Conservation (phyloP, 2,329 filamentous ascomycete genomes). For the Neoscytalidium dimidiatum region DNA sequence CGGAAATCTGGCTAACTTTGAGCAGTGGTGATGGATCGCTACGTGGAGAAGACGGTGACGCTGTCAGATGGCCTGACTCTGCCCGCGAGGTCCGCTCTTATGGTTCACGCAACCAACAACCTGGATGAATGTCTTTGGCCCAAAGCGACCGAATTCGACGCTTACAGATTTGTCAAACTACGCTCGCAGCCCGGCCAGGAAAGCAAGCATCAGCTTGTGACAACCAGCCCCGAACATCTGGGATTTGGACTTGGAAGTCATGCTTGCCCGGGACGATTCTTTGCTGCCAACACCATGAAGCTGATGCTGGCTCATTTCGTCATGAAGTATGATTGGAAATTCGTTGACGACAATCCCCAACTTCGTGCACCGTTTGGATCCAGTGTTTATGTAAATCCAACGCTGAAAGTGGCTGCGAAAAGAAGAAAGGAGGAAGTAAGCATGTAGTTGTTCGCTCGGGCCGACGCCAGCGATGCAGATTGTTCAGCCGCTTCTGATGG, state of each 20-base stretch:
- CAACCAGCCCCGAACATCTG: not conserved
- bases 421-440: not conserved
- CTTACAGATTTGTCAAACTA: not conserved
- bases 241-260: constrained; percentile 35
- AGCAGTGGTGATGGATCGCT: constrained; percentile 3
- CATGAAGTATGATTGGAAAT: constrained; percentile 12
- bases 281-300: constrained; percentile 36
- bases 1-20: not conserved
- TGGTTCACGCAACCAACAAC: constrained; percentile 4
- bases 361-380: not conserved
- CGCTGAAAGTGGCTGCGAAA: not conserved
- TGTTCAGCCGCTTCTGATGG: too few relatives aligned
- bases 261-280: constrained; percentile 36
- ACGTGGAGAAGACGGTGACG: not conserved
- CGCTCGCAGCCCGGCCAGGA: constrained; percentile 24
- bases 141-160: not conserved
- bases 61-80: constrained; percentile 4
- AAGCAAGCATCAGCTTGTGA: constrained; percentile 23
- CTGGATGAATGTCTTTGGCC: not conserved
- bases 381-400: constrained; percentile 5
- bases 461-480: not conserved
- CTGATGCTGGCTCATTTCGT: constrained; percentile 28
- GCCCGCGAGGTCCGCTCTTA: not conserved
- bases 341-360: not conserved
- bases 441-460: not conserved